Evolutionary conservation across 306 rosid genomes (phyloP), one percentile per base, ranked within the genome.

Genomic region (Quercus berberidifolia): DNA sequence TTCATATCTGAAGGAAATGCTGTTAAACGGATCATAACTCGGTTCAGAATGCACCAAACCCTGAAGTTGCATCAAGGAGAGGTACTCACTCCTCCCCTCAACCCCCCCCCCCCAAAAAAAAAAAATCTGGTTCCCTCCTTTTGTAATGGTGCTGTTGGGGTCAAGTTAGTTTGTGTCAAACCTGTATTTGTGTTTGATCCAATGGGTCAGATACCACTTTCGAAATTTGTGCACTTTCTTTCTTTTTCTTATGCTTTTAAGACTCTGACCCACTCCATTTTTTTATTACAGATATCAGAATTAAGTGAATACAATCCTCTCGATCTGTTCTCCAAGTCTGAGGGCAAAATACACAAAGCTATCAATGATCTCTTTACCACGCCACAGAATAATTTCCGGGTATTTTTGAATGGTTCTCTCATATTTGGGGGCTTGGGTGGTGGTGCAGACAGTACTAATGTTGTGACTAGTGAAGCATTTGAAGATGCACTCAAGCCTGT

Each of bases 331-430:
- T 93, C 97, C 46, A 91, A 93, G 81, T 90, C 88, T 46, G 90
- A 86, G 82, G 97, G 91, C 79, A 92, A 87, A 84, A 87, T 91
- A 82, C 88, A 78, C 72, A 91, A 89, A 85, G 96, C 98, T 78
- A 77, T 93, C 49, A 88, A 75, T 79, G 89, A 93, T 89, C 98
- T 96, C 79, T 88, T 93, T 78, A 62, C 88, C 60, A 89, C 93
- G 67, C 98, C 99, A 62, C 99, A 96, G 83, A 96, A 96, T 84
- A 96, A 96, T 84, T 91, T 96, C 67, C 96, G 98, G 58, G 98
- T 93, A 79, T 96, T 96, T 78, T 81, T 85, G 76, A 88, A 96
- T 80, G 98, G 99, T 81, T 87, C 91, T 83, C 87, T 89, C 81
- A 84, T 91, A 87, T 90, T 91, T 89, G 99, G 98, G 76, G 88